Percentiles rank a stretch among this genome's conserved stretches.
Evolutionary conservation across 1,284 basidiomycete species (phyloP).

Genomic region (Ustilago cynodontis): DNA sequence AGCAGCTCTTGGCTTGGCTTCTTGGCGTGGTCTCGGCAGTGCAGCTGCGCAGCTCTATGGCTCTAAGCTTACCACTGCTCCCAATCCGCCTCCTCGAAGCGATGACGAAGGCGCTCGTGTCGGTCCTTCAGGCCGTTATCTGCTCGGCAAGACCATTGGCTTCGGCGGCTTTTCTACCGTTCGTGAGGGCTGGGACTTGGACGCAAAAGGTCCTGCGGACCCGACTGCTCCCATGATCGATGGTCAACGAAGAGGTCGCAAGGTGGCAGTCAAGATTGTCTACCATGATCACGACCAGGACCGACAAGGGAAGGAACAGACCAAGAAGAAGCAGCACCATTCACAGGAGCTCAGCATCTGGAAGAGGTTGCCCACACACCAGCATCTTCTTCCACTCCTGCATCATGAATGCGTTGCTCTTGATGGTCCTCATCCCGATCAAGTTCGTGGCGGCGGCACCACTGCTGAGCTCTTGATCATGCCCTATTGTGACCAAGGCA

Average conservation of each 20-base stretch:
- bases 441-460: not conserved
- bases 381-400: conserved; percentile 58
- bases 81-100: conserved; percentile 26
- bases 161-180: conserved; percentile 89
- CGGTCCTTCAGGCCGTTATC: conserved; percentile 73
- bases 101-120: conserved; percentile 59
- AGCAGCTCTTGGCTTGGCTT: conserved; percentile 26
- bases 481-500: conserved; percentile 60
- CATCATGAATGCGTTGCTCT: conserved; percentile 51
- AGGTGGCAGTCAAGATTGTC: conserved; percentile 61
- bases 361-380: conserved; percentile 53
- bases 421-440: conserved; percentile 2
- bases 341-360: conserved; percentile 59
- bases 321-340: conserved; percentile 7
- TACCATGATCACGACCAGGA: conserved; percentile 30
- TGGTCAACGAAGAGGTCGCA: conserved; percentile 33
- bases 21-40: conserved; percentile 45
- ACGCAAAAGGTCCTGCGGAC: conserved; percentile 28
- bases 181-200: conserved; percentile 73
- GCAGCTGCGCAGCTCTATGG: conserved; percentile 47
- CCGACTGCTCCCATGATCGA: conserved; percentile 33
- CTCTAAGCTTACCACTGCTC: conserved; percentile 20
- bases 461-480: conserved; percentile 56
- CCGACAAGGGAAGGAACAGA: conserved; percentile 1
- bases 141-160: conserved; percentile 82